Evolutionary conservation across 1,284 basidiomycete genomes (phyloP).

Genomic region (Bjerkandera adusta): DNA sequence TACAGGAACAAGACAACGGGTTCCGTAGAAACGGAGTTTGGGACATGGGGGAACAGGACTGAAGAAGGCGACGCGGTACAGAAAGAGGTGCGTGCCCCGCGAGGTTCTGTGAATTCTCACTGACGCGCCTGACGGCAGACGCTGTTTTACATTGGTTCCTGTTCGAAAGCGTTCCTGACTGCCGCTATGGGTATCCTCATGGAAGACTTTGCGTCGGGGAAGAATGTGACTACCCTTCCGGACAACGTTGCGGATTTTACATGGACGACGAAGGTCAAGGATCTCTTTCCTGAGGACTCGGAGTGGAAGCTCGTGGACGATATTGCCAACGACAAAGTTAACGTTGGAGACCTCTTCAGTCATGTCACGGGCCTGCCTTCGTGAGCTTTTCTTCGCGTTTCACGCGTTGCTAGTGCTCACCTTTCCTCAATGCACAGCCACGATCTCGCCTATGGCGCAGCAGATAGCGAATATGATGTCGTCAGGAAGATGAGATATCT

Average conservation of each 20-base stretch:
- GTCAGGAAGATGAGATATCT: slow-evolving; percentile 33
- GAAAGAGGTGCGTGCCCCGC: slow-evolving; percentile 3
- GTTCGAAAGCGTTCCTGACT: slow-evolving; percentile 36
- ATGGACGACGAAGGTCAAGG: slow-evolving; percentile 32
- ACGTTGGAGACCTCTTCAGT: slow-evolving; percentile 29
- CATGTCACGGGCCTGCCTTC: slow-evolving; percentile 25
- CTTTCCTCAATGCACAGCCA: slow-evolving; percentile 21
- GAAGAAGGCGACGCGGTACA: slow-evolving; percentile 3
- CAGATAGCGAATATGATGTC: slow-evolving; percentile 27
- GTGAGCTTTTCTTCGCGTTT: slow-evolving; percentile 12
- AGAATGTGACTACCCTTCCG: slow-evolving; percentile 34
- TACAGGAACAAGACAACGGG: slow-evolving; percentile 7
- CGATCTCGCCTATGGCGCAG: slow-evolving; percentile 32
- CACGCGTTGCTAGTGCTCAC: background rate
- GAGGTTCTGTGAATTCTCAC: background rate
- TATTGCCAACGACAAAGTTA: slow-evolving; percentile 29
- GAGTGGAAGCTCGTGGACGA: slow-evolving; percentile 33
- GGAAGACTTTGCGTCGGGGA: slow-evolving; percentile 30
- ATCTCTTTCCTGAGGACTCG: slow-evolving; percentile 29
- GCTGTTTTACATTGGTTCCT: slow-evolving; percentile 33
- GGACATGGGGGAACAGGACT: slow-evolving; percentile 5
- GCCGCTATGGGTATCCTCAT: slow-evolving; percentile 36
- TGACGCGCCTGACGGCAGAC: slow-evolving; percentile 25
- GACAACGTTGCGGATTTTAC: slow-evolving; percentile 25
- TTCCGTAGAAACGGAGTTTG: background rate